Base-by-base conservation (phyloP, 805 yeast species). In the Wickerhamomyces chambardii region DNA sequence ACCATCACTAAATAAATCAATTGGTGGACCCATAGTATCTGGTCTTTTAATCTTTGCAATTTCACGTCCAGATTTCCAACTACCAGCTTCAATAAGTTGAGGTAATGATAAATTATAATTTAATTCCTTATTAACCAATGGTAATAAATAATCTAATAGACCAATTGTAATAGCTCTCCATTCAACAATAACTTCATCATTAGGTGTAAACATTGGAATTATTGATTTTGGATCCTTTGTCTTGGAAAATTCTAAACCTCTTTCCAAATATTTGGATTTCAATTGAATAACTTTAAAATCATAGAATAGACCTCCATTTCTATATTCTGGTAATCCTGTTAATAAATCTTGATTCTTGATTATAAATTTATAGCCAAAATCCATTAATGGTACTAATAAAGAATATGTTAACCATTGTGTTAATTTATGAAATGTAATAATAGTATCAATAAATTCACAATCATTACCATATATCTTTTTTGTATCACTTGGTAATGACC, bases 321-420 rank as follows among this genome's bases (percentile, higher is more conserved):
- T 58, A 45, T 73, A 73, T 49, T 73, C 80, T 7, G 80, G 80
- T 24, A 73, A 56, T 2, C 78, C 80, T 0, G 79, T 73, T 58
- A 69, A 70, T 36, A 60, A 55, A 7, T 51, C 44, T 31, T 66
- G 59, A 40, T 68, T 63, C 10, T 41, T 37, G 22, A 66, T 54
- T 10, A 44, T 44, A 45, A 73, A 63, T 26, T 44, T 42, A 36
- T 63, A 53, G 4, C 75, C 78, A 39, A 54, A 67, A 15, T 58
- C 53, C 34, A 58, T 61, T 31, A 78, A 55, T 6, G 82, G 83
- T 12, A 66, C 63, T 15, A 77, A 48, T 34, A 77, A 51, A 2
- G 84, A 77, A 48, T 77, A 77, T 16, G 80, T 69, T 9, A 77
- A 57, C 84, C 84, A 77, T 51, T 77, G 84, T 0, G 81, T 74